Evolutionary conservation across 2,329 filamentous ascomycete genomes (phyloP).

Genomic region (Fusarium proliferatum): DNA sequence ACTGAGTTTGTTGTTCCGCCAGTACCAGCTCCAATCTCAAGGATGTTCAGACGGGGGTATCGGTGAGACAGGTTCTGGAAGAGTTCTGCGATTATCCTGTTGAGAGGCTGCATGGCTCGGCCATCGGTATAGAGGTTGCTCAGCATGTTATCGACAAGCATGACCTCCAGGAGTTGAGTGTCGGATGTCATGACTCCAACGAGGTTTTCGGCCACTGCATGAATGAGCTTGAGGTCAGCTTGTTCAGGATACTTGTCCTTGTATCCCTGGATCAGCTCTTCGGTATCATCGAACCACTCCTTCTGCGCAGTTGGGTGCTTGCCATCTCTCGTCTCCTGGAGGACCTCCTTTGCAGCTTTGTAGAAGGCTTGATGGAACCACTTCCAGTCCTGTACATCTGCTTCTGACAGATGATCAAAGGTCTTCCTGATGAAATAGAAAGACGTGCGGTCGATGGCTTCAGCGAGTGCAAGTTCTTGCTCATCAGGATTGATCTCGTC

Average conservation of each 20-base stretch:
- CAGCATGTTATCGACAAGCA: neutral
- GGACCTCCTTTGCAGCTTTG: neutral
- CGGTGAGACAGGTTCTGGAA: neutral
- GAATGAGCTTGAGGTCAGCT: slow-evolving; percentile 6
- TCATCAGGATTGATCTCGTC: neutral
- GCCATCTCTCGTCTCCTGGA: neutral
- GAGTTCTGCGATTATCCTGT: neutral
- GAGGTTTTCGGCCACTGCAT: neutral
- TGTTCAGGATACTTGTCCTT: neutral
- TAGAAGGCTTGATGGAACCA: slow-evolving; percentile 3
- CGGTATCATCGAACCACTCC: neutral
- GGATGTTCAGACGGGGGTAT: neutral
- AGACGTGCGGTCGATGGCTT: neutral
- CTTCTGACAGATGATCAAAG: neutral
- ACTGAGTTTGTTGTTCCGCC: neutral
- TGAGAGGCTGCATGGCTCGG: neutral
- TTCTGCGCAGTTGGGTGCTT: neutral
- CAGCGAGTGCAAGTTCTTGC: neutral
- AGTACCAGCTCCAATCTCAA: slow-evolving; percentile 1
- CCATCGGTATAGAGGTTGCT: neutral
- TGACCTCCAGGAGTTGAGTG: neutral
- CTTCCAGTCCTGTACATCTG: neutral
- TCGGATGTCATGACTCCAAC: neutral
- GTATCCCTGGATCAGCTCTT: neutral
- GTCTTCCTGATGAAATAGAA: neutral